Evolutionary conservation across 1,284 basidiomycete genomes (phyloP).

Genomic region (Boletus chippewaensis): DNA sequence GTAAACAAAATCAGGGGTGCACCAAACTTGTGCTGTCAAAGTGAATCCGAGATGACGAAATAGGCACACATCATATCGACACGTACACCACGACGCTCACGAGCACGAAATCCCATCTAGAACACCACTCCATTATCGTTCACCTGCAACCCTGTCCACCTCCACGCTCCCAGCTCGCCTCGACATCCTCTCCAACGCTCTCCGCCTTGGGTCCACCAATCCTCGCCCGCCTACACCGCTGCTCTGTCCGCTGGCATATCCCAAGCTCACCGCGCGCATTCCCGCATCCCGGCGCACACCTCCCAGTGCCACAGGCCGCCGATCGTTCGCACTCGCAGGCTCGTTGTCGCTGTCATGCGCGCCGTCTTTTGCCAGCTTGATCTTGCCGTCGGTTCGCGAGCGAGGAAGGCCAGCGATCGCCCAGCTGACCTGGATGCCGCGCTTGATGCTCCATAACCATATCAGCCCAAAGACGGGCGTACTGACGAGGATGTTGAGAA

Average conservation of each 20-base stretch:
- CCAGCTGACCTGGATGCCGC: conserved; percentile 62
- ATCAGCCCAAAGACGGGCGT: conserved; percentile 70
- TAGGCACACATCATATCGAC: not conserved
- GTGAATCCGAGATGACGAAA: not conserved
- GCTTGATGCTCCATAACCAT: conserved; percentile 75
- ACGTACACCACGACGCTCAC: conserved; percentile 3
- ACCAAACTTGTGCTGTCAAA: too few relatives aligned
- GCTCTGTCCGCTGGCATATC: conserved; percentile 17
- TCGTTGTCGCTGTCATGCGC: conserved; percentile 7
- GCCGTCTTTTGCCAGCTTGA: not conserved
- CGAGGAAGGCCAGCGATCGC: conserved; percentile 41
- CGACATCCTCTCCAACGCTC: conserved; percentile 21
- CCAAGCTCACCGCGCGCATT: conserved; percentile 26
- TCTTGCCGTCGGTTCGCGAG: conserved; percentile 1
- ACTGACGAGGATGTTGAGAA: conserved; percentile 80
- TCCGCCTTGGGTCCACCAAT: conserved; percentile 19
- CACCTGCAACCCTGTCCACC: not conserved
- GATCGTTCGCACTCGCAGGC: not conserved
- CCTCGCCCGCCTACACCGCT: conserved; percentile 6
- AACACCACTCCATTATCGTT: not conserved
- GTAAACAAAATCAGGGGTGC: too few relatives aligned
- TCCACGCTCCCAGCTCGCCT: conserved; percentile 21
- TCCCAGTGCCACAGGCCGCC: not conserved
- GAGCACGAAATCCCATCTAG: not conserved
- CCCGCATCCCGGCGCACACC: conserved; percentile 17